Percentiles rank a stretch among this genome's conserved stretches.
phyloP scores from a whole-genome alignment of 139 green algal genomes.

The Haematococcus sp. region DNA sequence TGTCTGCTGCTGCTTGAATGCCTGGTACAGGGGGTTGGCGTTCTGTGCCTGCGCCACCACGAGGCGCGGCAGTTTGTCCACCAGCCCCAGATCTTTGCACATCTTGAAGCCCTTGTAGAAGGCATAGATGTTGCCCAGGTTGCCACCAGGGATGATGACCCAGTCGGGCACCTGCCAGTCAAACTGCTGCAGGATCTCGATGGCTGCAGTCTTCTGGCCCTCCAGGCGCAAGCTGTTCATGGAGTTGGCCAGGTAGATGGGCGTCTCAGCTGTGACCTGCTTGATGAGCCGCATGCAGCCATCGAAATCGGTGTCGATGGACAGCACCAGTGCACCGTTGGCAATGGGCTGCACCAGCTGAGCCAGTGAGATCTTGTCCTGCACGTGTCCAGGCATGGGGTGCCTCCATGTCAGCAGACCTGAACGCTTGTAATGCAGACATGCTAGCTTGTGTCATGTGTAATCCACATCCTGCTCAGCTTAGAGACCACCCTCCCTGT shows the following conservation, averaged over 20 bases:
- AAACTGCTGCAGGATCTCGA: conserved; percentile 99
- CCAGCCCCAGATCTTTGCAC: conserved; percentile 87
- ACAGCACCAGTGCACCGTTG: conserved; percentile 96
- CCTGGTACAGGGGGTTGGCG: conserved; percentile 97
- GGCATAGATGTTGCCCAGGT: conserved; percentile 99
- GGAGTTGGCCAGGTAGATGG: conserved; percentile 99
- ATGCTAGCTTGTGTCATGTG: no score
- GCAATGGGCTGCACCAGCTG: conserved; percentile 99
- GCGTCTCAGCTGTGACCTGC: conserved; percentile 81
- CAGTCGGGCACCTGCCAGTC: conserved; percentile 98
- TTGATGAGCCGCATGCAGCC: conserved; percentile 99
- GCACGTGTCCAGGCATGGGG: background rate
- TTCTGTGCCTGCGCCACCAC: conserved; percentile 87
- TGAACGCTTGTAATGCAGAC: no score
- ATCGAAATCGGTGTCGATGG: conserved; percentile 99
- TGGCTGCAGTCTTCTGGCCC: conserved; percentile 99
- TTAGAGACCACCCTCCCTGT: no score
- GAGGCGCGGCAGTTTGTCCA: conserved; percentile 89
- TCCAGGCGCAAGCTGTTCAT: conserved; percentile 98
- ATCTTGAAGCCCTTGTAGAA: conserved; percentile 97
- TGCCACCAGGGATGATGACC: conserved; percentile 97
- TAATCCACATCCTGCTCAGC: no score
- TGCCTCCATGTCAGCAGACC: no score
- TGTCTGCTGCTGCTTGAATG: conserved; percentile 60
- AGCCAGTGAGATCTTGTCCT: conserved; percentile 96